These are phyloP conservation scores for Cyamopsis tetragonoloba DNA, from an alignment of 306 rosid species.

Conservation along the genomic window DNA sequence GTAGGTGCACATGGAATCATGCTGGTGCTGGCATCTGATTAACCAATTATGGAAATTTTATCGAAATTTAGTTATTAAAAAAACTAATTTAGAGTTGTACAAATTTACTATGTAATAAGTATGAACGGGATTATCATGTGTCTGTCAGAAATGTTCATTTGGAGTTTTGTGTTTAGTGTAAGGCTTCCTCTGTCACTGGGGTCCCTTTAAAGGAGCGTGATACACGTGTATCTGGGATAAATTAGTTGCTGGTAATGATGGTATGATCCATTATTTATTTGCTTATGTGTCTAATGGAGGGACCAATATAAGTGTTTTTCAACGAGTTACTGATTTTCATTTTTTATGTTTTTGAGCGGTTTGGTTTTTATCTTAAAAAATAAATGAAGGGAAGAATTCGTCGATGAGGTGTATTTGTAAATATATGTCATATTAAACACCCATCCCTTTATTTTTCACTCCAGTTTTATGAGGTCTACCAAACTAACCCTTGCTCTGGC, in stretches of 20 bases:
- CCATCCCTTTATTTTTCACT: not conserved
- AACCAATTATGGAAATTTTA: not conserved
- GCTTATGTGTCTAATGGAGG: not conserved
- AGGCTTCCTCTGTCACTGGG: not conserved
- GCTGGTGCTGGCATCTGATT: not conserved
- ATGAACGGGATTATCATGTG: not conserved
- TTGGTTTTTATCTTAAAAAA: not conserved
- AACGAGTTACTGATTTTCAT: not conserved
- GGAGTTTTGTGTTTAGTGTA: not conserved
- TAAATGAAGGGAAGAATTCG: not conserved
- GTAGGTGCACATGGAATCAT: not conserved
- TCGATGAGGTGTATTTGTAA: not conserved
- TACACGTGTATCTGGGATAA: not conserved
- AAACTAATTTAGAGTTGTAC: not conserved
- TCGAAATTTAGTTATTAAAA: not conserved
- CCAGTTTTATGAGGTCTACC: not conserved
- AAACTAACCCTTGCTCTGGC: not conserved
- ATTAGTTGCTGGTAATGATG: not conserved
- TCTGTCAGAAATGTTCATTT: slow-evolving; percentile 1
- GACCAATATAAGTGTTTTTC: not conserved
- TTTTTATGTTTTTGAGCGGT: not conserved
- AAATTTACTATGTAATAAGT: not conserved
- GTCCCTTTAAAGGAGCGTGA: not conserved
- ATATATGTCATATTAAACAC: not conserved
- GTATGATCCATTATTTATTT: slow-evolving; percentile 14